phyloP scores from a whole-genome alignment of 495 filamentous ascomycete genomes.

The Cairneyella variabilis region DNA sequence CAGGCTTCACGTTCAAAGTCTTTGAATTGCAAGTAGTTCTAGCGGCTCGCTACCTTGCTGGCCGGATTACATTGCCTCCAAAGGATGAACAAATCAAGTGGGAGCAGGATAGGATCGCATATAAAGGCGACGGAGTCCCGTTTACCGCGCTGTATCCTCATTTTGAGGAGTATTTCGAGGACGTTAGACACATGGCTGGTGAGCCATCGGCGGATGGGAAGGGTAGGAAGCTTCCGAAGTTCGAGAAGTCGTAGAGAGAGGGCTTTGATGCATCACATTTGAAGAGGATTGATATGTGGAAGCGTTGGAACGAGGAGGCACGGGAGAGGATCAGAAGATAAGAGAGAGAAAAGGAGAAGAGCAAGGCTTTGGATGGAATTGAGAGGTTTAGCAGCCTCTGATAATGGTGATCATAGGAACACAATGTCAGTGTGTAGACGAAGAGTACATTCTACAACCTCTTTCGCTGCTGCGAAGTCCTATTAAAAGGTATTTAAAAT shows the following conservation, averaged over 20 bases:
- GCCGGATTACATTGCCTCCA: constrained; percentile 39
- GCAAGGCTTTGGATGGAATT: neutral
- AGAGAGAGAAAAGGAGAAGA: neutral
- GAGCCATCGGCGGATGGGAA: constrained; percentile 17
- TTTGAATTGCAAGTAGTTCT: constrained; percentile 43
- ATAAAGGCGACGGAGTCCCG: constrained; percentile 44
- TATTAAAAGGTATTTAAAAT: too few relatives aligned
- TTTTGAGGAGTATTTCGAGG: constrained; percentile 54
- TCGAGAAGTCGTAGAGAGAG: constrained; percentile 20
- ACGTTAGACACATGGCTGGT: constrained; percentile 15
- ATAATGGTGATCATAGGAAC: too few relatives aligned
- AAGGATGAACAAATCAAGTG: constrained; percentile 42
- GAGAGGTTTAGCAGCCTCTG: too few relatives aligned
- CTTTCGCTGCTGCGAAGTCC: too few relatives aligned
- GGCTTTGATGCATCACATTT: constrained; percentile 16
- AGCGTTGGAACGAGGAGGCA: constrained; percentile 20
- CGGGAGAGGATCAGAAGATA: constrained; percentile 10
- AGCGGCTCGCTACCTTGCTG: constrained; percentile 32
- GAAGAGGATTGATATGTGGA: constrained; percentile 23
- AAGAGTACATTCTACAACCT: too few relatives aligned
- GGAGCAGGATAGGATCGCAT: constrained; percentile 46
- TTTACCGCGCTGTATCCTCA: constrained; percentile 48
- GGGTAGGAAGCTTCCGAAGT: constrained; percentile 11
- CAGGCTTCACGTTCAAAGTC: constrained; percentile 34
- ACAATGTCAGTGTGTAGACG: too few relatives aligned